Base-by-base conservation (phyloP, 495 filamentous ascomycete genomes). In the Xylaria palmicola region DNA sequence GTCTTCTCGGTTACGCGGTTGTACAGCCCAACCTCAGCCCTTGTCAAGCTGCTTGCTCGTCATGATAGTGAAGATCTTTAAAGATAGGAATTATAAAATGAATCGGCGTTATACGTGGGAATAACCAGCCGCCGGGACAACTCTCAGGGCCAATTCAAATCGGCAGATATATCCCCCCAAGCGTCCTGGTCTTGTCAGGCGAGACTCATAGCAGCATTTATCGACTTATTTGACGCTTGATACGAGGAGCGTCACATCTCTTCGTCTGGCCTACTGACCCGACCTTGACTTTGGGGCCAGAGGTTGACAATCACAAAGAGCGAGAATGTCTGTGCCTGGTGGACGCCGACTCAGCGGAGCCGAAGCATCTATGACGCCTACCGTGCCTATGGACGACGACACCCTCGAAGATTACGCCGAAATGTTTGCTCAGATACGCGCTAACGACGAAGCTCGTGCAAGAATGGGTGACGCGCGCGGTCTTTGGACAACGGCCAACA, bases 341-440 rank as follows among this genome's bases (percentile, higher is more conserved):
- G 44, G 34, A 3, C 48, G 57, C 27, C 32, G 36, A 19, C 27
- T 4, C 26, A 19, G 34, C 19, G 37, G 17, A 24, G 36, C 10
- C 24, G 17, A 36, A 15, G 22, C 47, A 30, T 13, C 32, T 36
- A 34, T 13, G 24, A 36, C 13, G 37, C 36, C 47, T 10, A 37
- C 32, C 2, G 36, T 36, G 26, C 43, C 19, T 6, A 22, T 59
- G 32, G 57, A 51, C 12, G 57, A 60, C 57, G 57, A 60, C 19
- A 20, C 29, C 17, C 20, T 60, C 3, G 59, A 55, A 24, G 51
- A 48, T 24, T 62, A 62, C 27, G 53, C 60, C 44, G 60, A 62
- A 10, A 55, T 55, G 9, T 62, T 62, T 32, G 53, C 53, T 6
- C 60, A 62, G 43, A 49, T 62, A 41, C 60, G 60, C 36, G 34